These are phyloP conservation scores for Avena atlantica DNA, from an alignment of 176 grass and related monocot species.

Conservation along the genomic window DNA sequence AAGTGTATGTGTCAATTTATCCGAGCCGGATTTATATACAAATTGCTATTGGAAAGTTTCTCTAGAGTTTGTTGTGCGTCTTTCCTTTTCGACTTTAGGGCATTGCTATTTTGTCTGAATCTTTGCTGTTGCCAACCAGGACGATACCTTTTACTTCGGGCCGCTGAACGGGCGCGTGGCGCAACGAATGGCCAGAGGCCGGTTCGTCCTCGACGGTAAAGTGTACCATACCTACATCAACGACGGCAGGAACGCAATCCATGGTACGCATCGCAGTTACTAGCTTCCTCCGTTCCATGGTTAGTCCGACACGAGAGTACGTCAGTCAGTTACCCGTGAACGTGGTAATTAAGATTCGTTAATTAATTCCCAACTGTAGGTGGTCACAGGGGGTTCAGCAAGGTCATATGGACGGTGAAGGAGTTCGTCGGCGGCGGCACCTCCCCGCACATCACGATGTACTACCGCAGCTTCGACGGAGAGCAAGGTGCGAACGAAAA, in stretches of 20 bases:
- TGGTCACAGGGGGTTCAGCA: slow-evolving; percentile 76
- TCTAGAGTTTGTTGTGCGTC: not conserved
- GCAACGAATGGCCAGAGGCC: slow-evolving; percentile 60
- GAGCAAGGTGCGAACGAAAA: slow-evolving; percentile 59
- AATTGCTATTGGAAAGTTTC: not conserved
- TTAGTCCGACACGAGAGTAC: not conserved
- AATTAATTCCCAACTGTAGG: slow-evolving; percentile 14
- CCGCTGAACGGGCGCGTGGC: slow-evolving; percentile 74
- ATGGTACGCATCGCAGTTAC: slow-evolving; percentile 52
- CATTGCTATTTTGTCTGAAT: not conserved
- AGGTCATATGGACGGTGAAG: slow-evolving; percentile 74
- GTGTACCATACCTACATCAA: slow-evolving; percentile 62
- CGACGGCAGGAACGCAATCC: slow-evolving; percentile 70
- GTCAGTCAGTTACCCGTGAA: not conserved
- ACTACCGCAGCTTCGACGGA: slow-evolving; percentile 81
- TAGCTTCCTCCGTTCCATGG: not conserved
- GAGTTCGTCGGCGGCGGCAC: slow-evolving; percentile 60
- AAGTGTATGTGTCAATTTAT: not conserved
- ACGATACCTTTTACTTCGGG: slow-evolving; percentile 74
- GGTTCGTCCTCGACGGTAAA: slow-evolving; percentile 70
- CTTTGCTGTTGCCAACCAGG: slow-evolving; percentile 39
- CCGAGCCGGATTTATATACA: not conserved
- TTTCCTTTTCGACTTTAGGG: not conserved
- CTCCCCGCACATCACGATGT: slow-evolving; percentile 72
- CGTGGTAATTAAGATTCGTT: not conserved